phyloP scores from a whole-genome alignment of 768 basidiomycete species.

The Plicaturopsis crispa region DNA sequence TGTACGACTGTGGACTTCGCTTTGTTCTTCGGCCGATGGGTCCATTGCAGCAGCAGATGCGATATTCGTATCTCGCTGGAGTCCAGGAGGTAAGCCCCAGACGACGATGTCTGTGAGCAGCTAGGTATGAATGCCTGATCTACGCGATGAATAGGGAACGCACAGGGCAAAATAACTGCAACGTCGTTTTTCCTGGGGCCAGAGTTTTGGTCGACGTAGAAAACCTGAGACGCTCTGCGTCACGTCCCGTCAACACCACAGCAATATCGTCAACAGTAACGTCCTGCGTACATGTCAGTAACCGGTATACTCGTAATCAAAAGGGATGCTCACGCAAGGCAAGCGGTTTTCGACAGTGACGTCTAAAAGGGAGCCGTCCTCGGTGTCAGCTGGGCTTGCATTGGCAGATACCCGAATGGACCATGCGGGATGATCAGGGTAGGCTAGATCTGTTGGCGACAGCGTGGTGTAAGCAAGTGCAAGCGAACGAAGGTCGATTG shows the following conservation, averaged over 20 bases:
- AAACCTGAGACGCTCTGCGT: conserved; percentile 57
- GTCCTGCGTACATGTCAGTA: conserved; percentile 30
- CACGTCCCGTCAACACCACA: conserved; percentile 53
- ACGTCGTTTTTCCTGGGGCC: conserved; percentile 46
- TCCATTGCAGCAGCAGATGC: conserved; percentile 61
- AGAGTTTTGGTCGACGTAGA: conserved; percentile 33
- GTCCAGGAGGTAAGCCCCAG: conserved; percentile 64
- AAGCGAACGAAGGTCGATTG: background rate
- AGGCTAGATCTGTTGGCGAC: conserved; percentile 46
- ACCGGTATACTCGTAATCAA: conserved; percentile 1
- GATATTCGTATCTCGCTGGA: conserved; percentile 60
- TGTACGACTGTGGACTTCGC: conserved; percentile 39
- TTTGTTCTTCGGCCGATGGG: conserved; percentile 37
- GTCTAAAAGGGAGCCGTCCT: conserved; percentile 60
- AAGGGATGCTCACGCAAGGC: conserved; percentile 56
- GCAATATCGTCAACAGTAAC: conserved; percentile 56
- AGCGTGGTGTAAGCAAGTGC: conserved; percentile 4
- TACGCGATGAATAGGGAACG: too few species aligned
- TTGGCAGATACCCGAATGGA: conserved; percentile 38
- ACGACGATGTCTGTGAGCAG: conserved; percentile 49
- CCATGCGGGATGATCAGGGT: conserved; percentile 64
- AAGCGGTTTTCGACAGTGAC: conserved; percentile 58
- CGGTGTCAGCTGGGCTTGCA: conserved; percentile 45
- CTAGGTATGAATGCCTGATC: background rate
- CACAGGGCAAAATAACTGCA: conserved; percentile 68